Evolutionary conservation across 495 filamentous ascomycete species (phyloP), one percentile per base, ranked within the genome.

Genomic region (Trichocladium uniseriatum): DNA sequence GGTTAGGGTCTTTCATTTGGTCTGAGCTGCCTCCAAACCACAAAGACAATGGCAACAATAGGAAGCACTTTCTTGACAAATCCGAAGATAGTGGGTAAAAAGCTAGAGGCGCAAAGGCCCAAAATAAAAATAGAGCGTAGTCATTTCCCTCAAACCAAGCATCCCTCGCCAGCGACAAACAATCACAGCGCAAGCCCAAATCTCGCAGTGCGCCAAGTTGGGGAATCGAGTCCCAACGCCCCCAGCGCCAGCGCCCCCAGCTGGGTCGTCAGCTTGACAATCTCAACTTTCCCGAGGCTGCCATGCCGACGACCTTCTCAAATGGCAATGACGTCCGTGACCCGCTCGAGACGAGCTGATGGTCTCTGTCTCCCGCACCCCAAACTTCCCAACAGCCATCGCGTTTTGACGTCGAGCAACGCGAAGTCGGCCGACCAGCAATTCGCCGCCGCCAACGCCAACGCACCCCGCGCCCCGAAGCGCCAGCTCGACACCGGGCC

Each of bases 321-420:
- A 48, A 64, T 62, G 61, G 54, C 65, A 49, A 63, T 66, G 63
- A 62, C 61, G 34, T 63, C 63, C 32, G 35, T 59, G 53, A 64
- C 61, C 60, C 65, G 63, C 57, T 63, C 65, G 39, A 45, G 63
- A 57, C 53, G 65, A 58, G 56, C 63, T 51, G 65, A 68, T 37
- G 61, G 49, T 48, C 49, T 53, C 43, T 58, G 48, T 54, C 51
- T 55, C 15, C 38, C 56, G 38, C 47, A 56, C 43, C 49, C 43
- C 41, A 58, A 44, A 37, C 51, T 44, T 28, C 46, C 50, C 48
- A 16, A 47, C 51, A 28, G n/a, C 22, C 51, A 43, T 44, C 54
- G 43, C 49, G n/a, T n/a, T n/a, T 36, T 41, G 28, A 24, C 52
- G 38, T 49, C 53, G 21, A 56, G 22, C 48, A n/a, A n/a, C n/a